A percentile compares a stretch with the other conserved stretches of the same genome.
phyloP scores from a whole-genome alignment of 2,329 filamentous ascomycete genomes.

The Colletotrichum sp. region DNA sequence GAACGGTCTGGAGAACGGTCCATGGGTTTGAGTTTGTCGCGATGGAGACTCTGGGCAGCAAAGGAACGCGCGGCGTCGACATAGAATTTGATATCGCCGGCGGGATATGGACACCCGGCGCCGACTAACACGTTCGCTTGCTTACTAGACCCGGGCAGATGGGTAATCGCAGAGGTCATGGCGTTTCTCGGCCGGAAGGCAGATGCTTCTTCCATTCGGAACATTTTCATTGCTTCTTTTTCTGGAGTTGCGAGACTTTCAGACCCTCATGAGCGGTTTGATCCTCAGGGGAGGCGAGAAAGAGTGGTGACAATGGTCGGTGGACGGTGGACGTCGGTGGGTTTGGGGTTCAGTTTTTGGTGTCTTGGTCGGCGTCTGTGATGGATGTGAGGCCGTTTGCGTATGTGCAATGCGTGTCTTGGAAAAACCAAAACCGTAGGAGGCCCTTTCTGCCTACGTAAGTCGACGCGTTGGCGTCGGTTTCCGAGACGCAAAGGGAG shows the following conservation, averaged over 20 bases:
- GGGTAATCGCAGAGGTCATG: neutral
- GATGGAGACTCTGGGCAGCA: neutral
- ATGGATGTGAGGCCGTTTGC: neutral
- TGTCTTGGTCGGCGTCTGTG: neutral
- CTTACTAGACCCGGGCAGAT: neutral
- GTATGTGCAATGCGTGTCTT: neutral
- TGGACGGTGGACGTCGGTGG: neutral
- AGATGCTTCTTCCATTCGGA: neutral
- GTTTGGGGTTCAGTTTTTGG: neutral
- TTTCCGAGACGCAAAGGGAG: neutral
- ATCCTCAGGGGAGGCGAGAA: neutral
- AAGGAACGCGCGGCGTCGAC: neutral
- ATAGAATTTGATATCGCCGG: neutral
- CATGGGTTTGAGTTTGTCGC: neutral
- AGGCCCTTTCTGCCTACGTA: neutral
- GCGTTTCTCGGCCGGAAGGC: neutral
- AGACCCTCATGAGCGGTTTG: neutral
- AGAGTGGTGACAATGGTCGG: neutral
- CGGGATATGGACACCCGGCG: neutral
- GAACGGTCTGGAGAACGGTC: neutral
- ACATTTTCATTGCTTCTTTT: neutral
- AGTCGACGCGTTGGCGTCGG: conserved; percentile 5
- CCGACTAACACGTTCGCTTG: neutral
- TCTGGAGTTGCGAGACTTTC: neutral
- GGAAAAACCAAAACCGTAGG: neutral